Evolutionary conservation across 306 rosid species (phyloP).

Genomic region (Prunus mira): DNA sequence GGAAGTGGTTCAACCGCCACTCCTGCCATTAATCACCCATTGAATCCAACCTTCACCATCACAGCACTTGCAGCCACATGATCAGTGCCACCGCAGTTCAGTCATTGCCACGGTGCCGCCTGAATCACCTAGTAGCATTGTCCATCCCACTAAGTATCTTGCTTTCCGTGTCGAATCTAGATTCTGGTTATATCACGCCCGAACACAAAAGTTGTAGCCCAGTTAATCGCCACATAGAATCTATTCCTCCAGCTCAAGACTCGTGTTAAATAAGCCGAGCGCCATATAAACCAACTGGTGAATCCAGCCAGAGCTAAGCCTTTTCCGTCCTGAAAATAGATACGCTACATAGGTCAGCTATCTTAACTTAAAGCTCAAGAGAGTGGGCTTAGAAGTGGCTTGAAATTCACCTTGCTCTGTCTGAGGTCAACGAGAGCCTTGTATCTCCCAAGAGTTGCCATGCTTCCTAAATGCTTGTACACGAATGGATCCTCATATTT

Average conservation of each 20-base stretch:
- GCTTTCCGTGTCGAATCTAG: conserved; percentile 27
- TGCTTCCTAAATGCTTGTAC: conserved; percentile 91
- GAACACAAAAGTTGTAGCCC: conserved; percentile 84
- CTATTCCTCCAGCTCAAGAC: conserved; percentile 97
- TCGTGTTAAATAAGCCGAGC: conserved; percentile 79
- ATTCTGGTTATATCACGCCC: conserved; percentile 96
- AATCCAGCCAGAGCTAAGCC: conserved; percentile 86
- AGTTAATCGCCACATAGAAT: conserved; percentile 87
- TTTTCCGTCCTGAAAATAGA: conserved; percentile 55
- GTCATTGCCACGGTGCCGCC: not conserved
- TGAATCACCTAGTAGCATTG: not conserved
- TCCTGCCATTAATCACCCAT: not conserved
- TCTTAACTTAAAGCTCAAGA: conserved; percentile 2
- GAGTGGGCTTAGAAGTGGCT: not conserved
- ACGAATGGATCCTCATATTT: conserved; percentile 70
- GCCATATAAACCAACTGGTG: conserved; percentile 89
- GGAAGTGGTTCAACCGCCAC: not conserved
- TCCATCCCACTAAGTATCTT: not conserved
- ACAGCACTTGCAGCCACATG: not conserved
- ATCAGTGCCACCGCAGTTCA: not conserved
- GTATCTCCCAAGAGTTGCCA: conserved; percentile 90
- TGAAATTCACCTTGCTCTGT: conserved; percentile 66
- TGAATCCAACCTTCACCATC: not conserved
- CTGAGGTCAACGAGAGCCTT: conserved; percentile 99
- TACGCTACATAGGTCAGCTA: conserved; percentile 14